Base-by-base conservation (phyloP, 495 filamentous ascomycete genomes). In the Neurospora pannonica region DNA sequence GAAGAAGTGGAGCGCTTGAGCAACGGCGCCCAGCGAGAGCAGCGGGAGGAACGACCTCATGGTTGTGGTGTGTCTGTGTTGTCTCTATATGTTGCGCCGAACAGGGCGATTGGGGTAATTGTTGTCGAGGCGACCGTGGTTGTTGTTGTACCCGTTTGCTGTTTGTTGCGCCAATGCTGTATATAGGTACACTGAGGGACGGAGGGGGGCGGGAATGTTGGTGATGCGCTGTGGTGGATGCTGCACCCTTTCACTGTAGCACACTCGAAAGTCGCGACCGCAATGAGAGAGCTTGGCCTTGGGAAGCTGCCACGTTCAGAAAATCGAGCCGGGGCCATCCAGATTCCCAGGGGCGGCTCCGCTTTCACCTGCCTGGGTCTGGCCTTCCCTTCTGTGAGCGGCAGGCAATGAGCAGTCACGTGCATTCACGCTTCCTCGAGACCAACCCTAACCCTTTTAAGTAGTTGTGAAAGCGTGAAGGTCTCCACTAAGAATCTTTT, bases 1-100 rank as follows among this genome's bases (percentile, higher is more conserved):
- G 87, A 93, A 98, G 89, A 99, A 97, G 89, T 97, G 94, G 73
- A 99, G 89, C 46, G 93, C 94, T 75, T 93, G 90, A 70, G 90
- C 88, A 74, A 85, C 78, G 69, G 84, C 76, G 81, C 82, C 79
- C 76, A 89, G 81, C 42, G 83, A 83, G 38, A 87, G 84, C 70
- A 89, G 81, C 31, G 85, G 82, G 75, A 88, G 82, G 77, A 87
- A 77, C 67, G 80, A 77, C 80, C 84, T 85, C 87, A 89, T 88
- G n/a, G 70, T 85, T 71, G 34, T 62, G 71, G 70, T 46, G 37
- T 31, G 46, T 70, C 37, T 67, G 69, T 38, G 15, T 7, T 43
- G 40, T 19, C 70, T 36, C 15, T 39, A 40, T 43, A 67, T 75
- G 19, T 31, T 17, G 13, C 28, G 54, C 54, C 54, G 54, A 19